Evolutionary conservation across 352 stramenopile genomes (phyloP), one percentile per base, ranked within the genome.

Genomic region (Achlya hypogyna): DNA sequence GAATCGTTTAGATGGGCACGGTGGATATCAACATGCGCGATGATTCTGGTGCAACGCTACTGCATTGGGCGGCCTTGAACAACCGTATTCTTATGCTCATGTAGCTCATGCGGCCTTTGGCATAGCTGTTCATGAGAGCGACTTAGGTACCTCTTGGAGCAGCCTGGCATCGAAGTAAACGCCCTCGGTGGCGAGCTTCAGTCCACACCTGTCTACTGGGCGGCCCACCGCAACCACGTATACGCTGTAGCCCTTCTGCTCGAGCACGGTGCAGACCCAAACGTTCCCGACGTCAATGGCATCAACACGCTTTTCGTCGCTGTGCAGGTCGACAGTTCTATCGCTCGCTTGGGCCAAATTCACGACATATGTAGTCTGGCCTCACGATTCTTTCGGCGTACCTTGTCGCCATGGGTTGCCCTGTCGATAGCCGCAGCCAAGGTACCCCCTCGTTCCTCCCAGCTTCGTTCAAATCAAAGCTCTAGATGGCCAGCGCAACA

Each of bases 41-140:
- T 49, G 53, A 73, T 65, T 52, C 68, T 14, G 75, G 86, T 29
- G 81, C 84, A 25, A 92, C 84, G 38, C 29, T 92, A 49, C 70
- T 92, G n/a, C 84, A 92, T 67, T 74, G 86, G 65, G 84, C 84
- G 22, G 79, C 80, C n/a, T 78, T 88, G 29, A 90, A 86, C 74
- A 86, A 76, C 69, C 89, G 88, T 69, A 89, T 90, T 79, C 76
- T 82, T 10, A 70, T 90, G 8, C 62, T 90, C 25, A 81, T 90
- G 79, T 92, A 70, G 28, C 73, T 71, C 20, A 25, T 20, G 20
- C 38, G 28, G 23, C 32, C 22, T 22, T n/a, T 6, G 28, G 20
- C 20, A 22, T 10, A 22, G 27, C 22, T 25, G 16, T 20, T 32
- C 45, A 38, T 71, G 43, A n/a, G 38, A 66, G 12, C 35, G 35